Evolutionary conservation across 2,329 filamentous ascomycete genomes (phyloP).

Genomic region (Ascosphaera apis): DNA sequence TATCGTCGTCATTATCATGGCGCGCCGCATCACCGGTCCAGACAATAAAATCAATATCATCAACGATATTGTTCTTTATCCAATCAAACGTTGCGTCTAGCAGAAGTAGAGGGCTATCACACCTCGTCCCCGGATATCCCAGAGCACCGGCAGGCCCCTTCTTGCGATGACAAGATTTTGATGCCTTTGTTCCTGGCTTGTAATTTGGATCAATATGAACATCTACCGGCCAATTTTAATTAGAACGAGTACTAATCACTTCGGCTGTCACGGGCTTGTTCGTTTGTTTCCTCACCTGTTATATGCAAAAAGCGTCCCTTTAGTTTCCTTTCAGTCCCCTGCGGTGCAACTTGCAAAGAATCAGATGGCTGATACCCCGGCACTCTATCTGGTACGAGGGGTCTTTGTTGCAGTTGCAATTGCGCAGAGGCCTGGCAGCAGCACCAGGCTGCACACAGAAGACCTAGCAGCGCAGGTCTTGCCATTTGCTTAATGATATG

Average conservation of each 20-base stretch:
- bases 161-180: constrained; percentile 55
- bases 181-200: constrained; percentile 47
- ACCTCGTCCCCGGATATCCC: constrained; percentile 68
- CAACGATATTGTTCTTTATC: constrained; percentile 55
- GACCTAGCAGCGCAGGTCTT: neutral
- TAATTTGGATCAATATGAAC: constrained; percentile 83
- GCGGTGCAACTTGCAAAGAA: neutral
- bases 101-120: constrained; percentile 61
- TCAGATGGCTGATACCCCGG: neutral
- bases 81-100: constrained; percentile 78
- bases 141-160: constrained; percentile 56
- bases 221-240: constrained; percentile 31
- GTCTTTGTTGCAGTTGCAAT: neutral
- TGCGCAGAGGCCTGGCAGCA: neutral
- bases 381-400: neutral
- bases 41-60: constrained; percentile 67
- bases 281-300: constrained; percentile 35
- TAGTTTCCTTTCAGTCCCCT: constrained; percentile 13
- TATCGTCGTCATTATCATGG: constrained; percentile 65
- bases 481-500: neutral
- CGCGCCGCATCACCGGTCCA: constrained; percentile 84
- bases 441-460: neutral
- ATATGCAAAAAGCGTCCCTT: constrained; percentile 68
- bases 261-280: constrained; percentile 5
- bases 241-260: constrained; percentile 4